Percentiles rank a stretch among this genome's conserved stretches.
These are phyloP conservation scores for Luffa acutangula DNA, from an alignment of 306 rosid genomes.

Conservation along the genomic window DNA sequence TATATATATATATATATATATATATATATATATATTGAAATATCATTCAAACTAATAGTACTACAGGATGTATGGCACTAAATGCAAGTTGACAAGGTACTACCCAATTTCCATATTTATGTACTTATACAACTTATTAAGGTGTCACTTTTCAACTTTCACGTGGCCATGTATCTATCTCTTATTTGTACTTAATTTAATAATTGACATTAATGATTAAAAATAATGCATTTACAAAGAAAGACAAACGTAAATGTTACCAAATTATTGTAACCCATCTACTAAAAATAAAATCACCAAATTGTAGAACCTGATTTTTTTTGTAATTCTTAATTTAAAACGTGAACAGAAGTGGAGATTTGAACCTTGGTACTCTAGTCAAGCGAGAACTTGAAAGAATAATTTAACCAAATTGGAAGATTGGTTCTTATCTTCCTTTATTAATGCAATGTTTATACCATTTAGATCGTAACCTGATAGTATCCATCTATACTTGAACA, in stretches of 20 bases:
- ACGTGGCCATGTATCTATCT: background rate
- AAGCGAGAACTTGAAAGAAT: background rate
- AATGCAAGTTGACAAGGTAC: background rate
- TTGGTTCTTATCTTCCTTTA: background rate
- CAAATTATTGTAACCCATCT: background rate
- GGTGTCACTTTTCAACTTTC: background rate
- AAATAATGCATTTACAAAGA: background rate
- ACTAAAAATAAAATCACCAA: background rate
- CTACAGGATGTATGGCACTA: background rate
- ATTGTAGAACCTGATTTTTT: background rate
- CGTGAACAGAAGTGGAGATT: too few species aligned
- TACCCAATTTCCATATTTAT: background rate
- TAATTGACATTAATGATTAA: background rate
- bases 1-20: too few species aligned
- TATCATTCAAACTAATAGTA: too few species aligned
- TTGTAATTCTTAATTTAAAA: too few species aligned
- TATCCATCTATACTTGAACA: background rate
- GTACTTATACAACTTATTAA: background rate
- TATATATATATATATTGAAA: too few species aligned
- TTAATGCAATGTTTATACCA: too few species aligned
- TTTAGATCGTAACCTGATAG: background rate
- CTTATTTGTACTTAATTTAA: background rate
- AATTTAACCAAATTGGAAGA: background rate
- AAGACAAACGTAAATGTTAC: background rate
- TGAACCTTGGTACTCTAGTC: too few species aligned